phyloP scores from a whole-genome alignment of 306 rosid genomes.

The Casuarina equisetifolia region DNA sequence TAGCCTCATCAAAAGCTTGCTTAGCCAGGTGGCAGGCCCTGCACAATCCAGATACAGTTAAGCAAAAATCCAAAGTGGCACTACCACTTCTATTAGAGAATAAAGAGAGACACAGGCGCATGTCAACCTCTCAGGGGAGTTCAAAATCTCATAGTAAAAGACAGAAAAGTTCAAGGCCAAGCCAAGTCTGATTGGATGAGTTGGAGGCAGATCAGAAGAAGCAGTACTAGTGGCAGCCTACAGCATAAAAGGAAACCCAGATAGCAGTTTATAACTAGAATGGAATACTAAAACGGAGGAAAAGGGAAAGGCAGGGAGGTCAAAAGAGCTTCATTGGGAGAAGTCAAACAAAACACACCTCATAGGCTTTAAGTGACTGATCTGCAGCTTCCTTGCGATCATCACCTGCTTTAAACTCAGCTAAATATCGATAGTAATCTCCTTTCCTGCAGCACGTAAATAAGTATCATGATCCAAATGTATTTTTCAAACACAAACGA shows the following conservation, averaged over 20 bases:
- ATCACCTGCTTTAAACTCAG: slow-evolving; percentile 41
- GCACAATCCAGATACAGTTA: slow-evolving; percentile 4
- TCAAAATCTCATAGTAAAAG: slow-evolving; percentile 70
- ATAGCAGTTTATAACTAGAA: background rate
- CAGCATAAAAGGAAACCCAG: slow-evolving; percentile 4
- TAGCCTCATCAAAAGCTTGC: slow-evolving; percentile 49
- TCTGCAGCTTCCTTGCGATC: slow-evolving; percentile 48
- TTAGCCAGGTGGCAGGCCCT: slow-evolving; percentile 49
- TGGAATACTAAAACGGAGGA: background rate
- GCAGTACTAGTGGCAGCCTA: slow-evolving; percentile 38
- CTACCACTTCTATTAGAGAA: background rate
- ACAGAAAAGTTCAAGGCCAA: slow-evolving; percentile 73
- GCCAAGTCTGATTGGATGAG: slow-evolving; percentile 67
- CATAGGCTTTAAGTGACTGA: slow-evolving; percentile 44
- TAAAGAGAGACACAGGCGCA: background rate
- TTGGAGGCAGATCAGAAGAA: slow-evolving; percentile 52
- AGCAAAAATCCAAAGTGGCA: background rate
- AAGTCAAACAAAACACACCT: slow-evolving; percentile 30
- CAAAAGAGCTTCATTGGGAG: background rate
- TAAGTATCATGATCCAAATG: background rate
- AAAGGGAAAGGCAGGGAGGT: background rate
- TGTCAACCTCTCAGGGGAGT: slow-evolving; percentile 64
- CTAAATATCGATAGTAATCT: slow-evolving; percentile 49
- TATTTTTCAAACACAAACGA: background rate
- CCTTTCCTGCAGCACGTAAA: slow-evolving; percentile 41